A percentile compares a stretch with the other conserved stretches of the same genome.
These are phyloP conservation scores for Apiotrichum sp. DNA, from an alignment of 1,284 basidiomycete genomes.

Conservation along the genomic window DNA sequence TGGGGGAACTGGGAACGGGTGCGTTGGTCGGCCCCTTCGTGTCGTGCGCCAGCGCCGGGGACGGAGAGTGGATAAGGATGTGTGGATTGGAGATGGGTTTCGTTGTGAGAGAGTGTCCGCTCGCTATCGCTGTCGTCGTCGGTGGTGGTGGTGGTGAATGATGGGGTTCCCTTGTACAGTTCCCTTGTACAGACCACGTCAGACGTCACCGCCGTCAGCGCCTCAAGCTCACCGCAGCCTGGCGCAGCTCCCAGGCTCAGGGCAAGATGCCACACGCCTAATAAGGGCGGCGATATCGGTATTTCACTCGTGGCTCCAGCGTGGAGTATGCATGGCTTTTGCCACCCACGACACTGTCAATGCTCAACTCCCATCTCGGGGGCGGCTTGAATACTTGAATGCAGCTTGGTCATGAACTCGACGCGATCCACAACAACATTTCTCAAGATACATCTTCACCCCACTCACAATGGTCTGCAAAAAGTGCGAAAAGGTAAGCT, in stretches of 20 bases:
- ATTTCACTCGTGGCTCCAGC: background rate
- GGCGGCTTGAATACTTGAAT: background rate
- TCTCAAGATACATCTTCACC: background rate
- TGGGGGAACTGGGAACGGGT: no score
- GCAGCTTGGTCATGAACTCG: background rate
- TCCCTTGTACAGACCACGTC: background rate
- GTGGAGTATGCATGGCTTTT: background rate
- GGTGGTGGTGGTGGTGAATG: no score
- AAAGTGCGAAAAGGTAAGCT: conserved; percentile 47
- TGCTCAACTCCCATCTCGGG: no score
- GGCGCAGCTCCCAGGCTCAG: background rate
- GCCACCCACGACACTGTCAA: background rate
- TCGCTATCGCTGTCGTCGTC: no score
- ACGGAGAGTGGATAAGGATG: no score
- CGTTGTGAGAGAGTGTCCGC: no score
- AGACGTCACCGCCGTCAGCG: background rate
- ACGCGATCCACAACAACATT: background rate
- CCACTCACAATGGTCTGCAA: conserved; percentile 44
- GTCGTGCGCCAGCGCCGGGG: no score
- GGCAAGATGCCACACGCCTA: no score
- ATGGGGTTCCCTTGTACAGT: no score
- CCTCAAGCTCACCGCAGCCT: background rate
- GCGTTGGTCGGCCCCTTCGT: no score
- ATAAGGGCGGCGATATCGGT: background rate
- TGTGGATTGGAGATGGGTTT: no score